Base-by-base conservation (phyloP, 2,329 filamentous ascomycete genomes). In the Aspergillus flavus region DNA sequence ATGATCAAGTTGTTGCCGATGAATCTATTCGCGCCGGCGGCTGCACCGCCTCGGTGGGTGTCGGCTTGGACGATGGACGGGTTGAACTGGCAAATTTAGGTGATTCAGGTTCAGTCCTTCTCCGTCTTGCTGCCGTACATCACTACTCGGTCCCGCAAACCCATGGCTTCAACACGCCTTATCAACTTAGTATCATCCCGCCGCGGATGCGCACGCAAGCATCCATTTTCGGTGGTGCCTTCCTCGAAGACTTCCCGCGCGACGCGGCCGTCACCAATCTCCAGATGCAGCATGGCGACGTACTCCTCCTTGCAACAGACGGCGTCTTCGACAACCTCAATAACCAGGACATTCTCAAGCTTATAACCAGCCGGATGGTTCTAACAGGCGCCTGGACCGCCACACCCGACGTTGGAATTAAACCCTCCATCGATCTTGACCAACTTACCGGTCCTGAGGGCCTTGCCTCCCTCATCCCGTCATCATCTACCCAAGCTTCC, bases 91-190 rank as follows among this genome's bases (percentile, higher is more conserved):
- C 95, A 64, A 99, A 99, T 79, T 84, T 99, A 39, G 95, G 95
- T 68, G 95, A 99, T 80, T 97, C 93, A 30, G 95, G 95, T 36
- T 98, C 94, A 76, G 85, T 98, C 61, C 90, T 96, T 65, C 84
- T 98, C 64, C 89, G 93, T 16, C 86, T 92, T 30, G 96, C 94
- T 69, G 92, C 91, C 16, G 91, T 99, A 36, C 90, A 95, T 76
- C 87, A 90, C 61, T 90, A 89, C 73, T 96, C 93, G 2, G 86
- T 89, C 55, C 91, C 93, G 28, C 95, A 99, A 79, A 97, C 93
- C 0, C 95, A 99, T 77, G 93, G 90, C 50, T 99, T 99, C 85
- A 99, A 99, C 79, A 98, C 95, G 0, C 95, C 95, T 0, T 99
- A 92, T 75, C 95, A 99, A 78, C 86, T 99, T 46, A 94, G 93